Conservation (phyloP, 176 grass and related monocot genomes). For the Phoenix roebelenii region DNA sequence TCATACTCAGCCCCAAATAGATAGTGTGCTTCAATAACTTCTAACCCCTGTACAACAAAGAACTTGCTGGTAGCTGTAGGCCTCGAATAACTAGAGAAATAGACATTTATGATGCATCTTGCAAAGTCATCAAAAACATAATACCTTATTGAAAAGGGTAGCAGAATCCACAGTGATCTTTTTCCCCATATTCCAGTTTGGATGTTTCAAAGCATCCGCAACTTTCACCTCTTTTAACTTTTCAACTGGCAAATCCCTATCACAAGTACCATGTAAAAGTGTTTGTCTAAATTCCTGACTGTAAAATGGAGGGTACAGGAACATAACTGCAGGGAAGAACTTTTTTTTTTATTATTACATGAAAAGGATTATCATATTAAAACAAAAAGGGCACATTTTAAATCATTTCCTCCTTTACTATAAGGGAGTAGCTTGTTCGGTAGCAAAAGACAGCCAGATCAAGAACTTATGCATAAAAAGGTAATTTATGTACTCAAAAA, state of each 20-base stretch:
- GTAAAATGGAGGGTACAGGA: too few species aligned
- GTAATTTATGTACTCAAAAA: too few species aligned
- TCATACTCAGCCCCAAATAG: slow-evolving; percentile 89
- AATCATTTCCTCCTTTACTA: too few species aligned
- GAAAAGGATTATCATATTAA: too few species aligned
- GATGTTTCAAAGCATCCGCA: slow-evolving; percentile 95
- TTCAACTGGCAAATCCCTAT: slow-evolving; percentile 86
- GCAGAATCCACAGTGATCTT: slow-evolving; percentile 99
- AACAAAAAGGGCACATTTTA: too few species aligned
- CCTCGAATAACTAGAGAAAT: slow-evolving; percentile 1
- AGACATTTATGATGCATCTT: slow-evolving; percentile 1
- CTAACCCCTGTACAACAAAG: slow-evolving; percentile 51
- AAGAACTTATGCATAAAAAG: too few species aligned
- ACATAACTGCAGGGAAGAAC: too few species aligned
- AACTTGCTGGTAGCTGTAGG: not conserved
- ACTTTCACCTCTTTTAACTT: slow-evolving; percentile 86
- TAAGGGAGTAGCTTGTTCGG: too few species aligned
- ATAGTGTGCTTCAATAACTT: slow-evolving; percentile 99
- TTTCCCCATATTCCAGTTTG: slow-evolving; percentile 98
- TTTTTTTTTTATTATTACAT: too few species aligned
- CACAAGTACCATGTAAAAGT: slow-evolving; percentile 7
- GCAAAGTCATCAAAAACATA: not conserved
- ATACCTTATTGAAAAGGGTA: slow-evolving; percentile 96
- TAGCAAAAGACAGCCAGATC: too few species aligned
- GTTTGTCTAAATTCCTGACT: too few species aligned